These are phyloP conservation scores for Logfia minima DNA, from an alignment of 129 eudicot genomes.

Conservation along the genomic window DNA sequence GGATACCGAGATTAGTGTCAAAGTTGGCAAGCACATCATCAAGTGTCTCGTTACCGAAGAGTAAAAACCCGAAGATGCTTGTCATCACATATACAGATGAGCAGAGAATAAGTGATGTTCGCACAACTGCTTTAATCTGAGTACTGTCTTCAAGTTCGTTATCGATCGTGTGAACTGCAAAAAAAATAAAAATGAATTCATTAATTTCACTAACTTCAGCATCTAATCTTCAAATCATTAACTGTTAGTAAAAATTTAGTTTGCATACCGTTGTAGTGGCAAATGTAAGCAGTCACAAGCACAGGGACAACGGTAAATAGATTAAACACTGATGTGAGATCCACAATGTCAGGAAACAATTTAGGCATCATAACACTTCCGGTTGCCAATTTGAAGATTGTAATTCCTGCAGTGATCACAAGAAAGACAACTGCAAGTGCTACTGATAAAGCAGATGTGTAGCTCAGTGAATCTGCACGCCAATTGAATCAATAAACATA, in stretches of 20 bases:
- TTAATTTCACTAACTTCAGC: conserved; percentile 17
- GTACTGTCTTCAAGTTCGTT: conserved; percentile 81
- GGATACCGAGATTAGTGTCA: conserved; percentile 75
- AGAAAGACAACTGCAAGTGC: conserved; percentile 88
- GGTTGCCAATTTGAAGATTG: conserved; percentile 56
- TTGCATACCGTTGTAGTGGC: conserved; percentile 78
- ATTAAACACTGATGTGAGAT: conserved; percentile 58
- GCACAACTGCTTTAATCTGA: conserved; percentile 63
- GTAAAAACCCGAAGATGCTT: conserved; percentile 81
- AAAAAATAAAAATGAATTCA: neutral
- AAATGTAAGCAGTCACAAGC: conserved; percentile 85
- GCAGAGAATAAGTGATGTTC: conserved; percentile 72
- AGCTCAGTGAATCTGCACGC: conserved; percentile 85
- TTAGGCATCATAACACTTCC: conserved; percentile 75
- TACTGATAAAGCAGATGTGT: conserved; percentile 91
- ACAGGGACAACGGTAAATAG: conserved; percentile 95
- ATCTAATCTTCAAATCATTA: neutral
- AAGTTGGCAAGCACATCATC: conserved; percentile 96
- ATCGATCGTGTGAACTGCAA: conserved; percentile 87
- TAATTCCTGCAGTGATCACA: conserved; percentile 78
- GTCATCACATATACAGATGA: conserved; percentile 78
- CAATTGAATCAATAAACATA: neutral
- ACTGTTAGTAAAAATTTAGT: neutral
- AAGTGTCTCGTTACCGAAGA: conserved; percentile 79
- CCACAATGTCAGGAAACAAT: conserved; percentile 58